Conservation (phyloP, 768 basidiomycete genomes). For the Boletus rufocinnamomeus region DNA sequence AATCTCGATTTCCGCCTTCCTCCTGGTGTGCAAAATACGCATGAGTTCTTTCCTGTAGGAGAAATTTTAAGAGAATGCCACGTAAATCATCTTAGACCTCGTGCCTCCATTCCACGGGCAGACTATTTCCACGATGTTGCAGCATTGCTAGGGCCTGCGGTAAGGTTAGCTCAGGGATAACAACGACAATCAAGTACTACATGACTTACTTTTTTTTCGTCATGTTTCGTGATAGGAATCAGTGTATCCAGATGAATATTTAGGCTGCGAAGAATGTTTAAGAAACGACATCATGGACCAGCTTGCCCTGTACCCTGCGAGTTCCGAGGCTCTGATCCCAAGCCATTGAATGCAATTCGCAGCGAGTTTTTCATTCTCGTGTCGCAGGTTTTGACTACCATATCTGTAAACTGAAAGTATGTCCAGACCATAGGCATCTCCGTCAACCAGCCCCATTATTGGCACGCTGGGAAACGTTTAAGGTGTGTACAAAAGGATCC, state of each 20-base stretch:
- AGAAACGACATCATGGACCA: background rate
- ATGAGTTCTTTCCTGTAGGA: conserved; percentile 70
- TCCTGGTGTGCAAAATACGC: conserved; percentile 76
- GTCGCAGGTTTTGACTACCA: conserved; percentile 70
- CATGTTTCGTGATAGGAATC: conserved; percentile 67
- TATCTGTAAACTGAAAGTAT: conserved; percentile 87
- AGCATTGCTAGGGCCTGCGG: conserved; percentile 69
- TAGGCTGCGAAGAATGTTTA: conserved; percentile 43
- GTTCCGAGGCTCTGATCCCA: conserved; percentile 72
- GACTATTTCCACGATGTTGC: conserved; percentile 35
- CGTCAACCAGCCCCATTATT: conserved; percentile 81
- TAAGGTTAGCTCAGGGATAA: background rate
- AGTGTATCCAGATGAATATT: conserved; percentile 60
- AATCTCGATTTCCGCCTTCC: conserved; percentile 93
- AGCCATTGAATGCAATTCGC: conserved; percentile 76
- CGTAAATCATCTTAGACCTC: conserved; percentile 17
- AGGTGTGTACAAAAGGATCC: background rate
- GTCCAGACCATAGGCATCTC: conserved; percentile 89
- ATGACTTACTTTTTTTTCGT: conserved; percentile 68
- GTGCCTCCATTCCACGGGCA: conserved; percentile 73
- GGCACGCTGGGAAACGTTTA: conserved; percentile 55
- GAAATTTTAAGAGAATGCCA: conserved; percentile 5
- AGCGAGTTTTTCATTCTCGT: conserved; percentile 69
- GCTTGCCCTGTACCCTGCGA: conserved; percentile 50
- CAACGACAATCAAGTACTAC: background rate